Percentiles rank a stretch among this genome's conserved stretches.
These are phyloP conservation scores for Zygosaccharomyces kombuchaensis DNA, from an alignment of 805 yeast species.

Conservation along the genomic window DNA sequence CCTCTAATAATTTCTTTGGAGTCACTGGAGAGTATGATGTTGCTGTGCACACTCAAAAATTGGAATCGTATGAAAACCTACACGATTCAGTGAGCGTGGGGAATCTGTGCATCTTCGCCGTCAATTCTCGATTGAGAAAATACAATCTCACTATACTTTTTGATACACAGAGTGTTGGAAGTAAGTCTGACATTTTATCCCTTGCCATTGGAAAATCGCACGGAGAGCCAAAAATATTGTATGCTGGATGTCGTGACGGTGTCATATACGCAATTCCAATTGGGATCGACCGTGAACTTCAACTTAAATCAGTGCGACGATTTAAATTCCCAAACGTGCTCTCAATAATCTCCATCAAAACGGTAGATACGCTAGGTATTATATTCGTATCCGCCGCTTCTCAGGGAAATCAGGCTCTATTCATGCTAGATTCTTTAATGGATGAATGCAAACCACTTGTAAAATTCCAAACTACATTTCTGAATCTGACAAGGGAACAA, in stretches of 20 bases:
- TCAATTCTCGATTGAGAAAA: constrained; percentile 1
- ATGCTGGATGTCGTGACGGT: constrained; percentile 12
- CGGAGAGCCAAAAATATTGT: not conserved
- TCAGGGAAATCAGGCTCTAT: constrained; percentile 4
- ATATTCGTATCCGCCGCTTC: constrained; percentile 14
- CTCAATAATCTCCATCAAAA: constrained; percentile 12
- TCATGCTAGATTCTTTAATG: constrained; percentile 9
- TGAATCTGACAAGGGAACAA: constrained; percentile 17
- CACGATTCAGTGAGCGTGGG: constrained; percentile 11
- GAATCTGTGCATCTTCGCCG: constrained; percentile 10
- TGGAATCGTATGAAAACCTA: constrained; percentile 6
- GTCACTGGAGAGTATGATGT: not conserved
- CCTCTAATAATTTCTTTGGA: constrained; percentile 6
- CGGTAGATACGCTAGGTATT: constrained; percentile 7
- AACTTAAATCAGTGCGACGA: constrained; percentile 2
- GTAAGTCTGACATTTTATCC: constrained; percentile 14
- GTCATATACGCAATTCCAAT: constrained; percentile 8
- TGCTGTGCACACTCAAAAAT: not conserved
- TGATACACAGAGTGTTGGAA: constrained; percentile 6
- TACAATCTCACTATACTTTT: not conserved
- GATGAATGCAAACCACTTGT: constrained; percentile 1
- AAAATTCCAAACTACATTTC: constrained; percentile 17
- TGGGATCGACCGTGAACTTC: not conserved
- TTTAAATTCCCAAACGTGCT: constrained; percentile 1
- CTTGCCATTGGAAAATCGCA: constrained; percentile 2